A percentile compares a stretch with the other conserved stretches of the same genome.
These are phyloP conservation scores for Cytospora piceicola DNA, from an alignment of 2,329 filamentous ascomycete genomes.

Conservation along the genomic window DNA sequence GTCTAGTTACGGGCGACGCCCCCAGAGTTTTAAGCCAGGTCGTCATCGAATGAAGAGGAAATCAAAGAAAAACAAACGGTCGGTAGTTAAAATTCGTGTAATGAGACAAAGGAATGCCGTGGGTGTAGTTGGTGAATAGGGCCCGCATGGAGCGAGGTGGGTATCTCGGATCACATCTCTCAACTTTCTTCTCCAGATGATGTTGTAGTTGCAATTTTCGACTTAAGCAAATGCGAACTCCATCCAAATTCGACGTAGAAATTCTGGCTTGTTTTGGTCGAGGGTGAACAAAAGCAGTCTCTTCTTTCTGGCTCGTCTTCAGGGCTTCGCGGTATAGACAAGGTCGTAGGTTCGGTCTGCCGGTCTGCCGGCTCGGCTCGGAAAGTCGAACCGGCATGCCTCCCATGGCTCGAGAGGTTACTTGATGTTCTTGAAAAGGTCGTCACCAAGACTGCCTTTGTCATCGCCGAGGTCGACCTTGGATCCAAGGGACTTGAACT, in stretches of 20 bases:
- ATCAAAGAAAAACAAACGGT: neutral
- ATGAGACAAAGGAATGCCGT: slow-evolving; percentile 19
- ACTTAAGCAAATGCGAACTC: slow-evolving; percentile 23
- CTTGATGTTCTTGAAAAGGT: slow-evolving; percentile 65
- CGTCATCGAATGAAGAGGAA: slow-evolving; percentile 12
- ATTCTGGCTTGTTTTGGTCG: slow-evolving; percentile 11
- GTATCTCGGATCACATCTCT: slow-evolving; percentile 39
- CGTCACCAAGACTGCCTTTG: slow-evolving; percentile 51
- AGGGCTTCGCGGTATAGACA: neutral
- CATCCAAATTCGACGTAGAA: slow-evolving; percentile 19
- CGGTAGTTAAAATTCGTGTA: slow-evolving; percentile 24
- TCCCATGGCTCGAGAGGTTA: slow-evolving; percentile 36
- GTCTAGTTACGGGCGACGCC: neutral
- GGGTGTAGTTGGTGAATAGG: slow-evolving; percentile 31
- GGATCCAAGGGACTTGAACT: slow-evolving; percentile 57
- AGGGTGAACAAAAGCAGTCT: slow-evolving; percentile 17
- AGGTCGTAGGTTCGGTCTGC: neutral
- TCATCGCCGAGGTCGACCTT: slow-evolving; percentile 49
- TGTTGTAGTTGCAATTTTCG: slow-evolving; percentile 21
- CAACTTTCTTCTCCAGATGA: slow-evolving; percentile 26
- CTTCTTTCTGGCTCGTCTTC: slow-evolving; percentile 8
- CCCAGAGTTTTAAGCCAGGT: neutral
- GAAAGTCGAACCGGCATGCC: neutral
- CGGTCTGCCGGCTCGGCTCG: neutral
- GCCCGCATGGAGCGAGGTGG: slow-evolving; percentile 36